Evolutionary conservation across 73 alveolate genomes (phyloP).

Genomic region (Paramecium sonneborni): DNA sequence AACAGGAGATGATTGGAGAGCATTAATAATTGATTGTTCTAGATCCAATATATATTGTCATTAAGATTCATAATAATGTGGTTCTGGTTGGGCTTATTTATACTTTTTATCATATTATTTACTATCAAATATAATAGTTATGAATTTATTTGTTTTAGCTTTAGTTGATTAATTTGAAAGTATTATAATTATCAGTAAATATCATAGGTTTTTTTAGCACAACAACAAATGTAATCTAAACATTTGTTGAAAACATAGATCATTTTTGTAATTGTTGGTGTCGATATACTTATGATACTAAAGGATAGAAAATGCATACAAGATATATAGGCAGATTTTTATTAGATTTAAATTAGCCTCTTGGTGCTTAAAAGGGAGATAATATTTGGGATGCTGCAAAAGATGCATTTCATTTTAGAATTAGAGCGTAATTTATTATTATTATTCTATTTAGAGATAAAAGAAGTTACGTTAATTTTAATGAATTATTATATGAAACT

Average conservation of each 20-base stretch:
- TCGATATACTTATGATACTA: not conserved
- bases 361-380: conserved; percentile 33
- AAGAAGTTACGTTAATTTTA: not conserved
- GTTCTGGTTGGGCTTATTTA: not conserved
- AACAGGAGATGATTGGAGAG: conserved; percentile 52
- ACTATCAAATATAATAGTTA: not conserved
- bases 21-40: conserved; percentile 18
- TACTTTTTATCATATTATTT: not conserved
- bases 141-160: conserved; percentile 36
- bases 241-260: conserved; percentile 44
- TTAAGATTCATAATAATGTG: not conserved
- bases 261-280: conserved; percentile 43
- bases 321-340: conserved; percentile 37
- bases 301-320: conserved; percentile 23
- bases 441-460: not conserved
- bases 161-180: conserved; percentile 53
- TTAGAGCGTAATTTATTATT: conserved; percentile 12
- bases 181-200: not conserved
- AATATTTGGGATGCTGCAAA: conserved; percentile 50
- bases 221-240: not conserved
- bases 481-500: conserved; percentile 43
- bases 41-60: not conserved
- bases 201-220: not conserved
- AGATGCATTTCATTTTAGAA: conserved; percentile 31
- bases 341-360: conserved; percentile 8